Conservation (phyloP, 192 early-diverging fungal genomes). For the Kappamyces sp. region DNA sequence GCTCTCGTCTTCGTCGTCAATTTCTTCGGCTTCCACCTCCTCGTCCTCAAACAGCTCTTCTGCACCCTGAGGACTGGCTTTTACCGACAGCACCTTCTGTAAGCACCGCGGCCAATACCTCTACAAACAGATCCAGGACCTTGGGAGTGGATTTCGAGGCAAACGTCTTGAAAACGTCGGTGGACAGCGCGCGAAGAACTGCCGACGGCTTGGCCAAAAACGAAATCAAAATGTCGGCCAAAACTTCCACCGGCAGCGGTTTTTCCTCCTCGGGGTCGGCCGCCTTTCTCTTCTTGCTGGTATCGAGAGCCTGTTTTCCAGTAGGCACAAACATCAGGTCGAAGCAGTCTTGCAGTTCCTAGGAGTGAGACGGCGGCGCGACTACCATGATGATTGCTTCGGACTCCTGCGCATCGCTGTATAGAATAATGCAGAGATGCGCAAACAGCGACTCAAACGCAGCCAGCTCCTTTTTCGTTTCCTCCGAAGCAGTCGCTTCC, state of each 20-base stretch:
- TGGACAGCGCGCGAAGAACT: conserved; percentile 65
- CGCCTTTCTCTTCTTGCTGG: conserved; percentile 27
- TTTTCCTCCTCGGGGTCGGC: conserved; percentile 52
- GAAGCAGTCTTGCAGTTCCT: conserved; percentile 73
- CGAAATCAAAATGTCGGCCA: conserved; percentile 85
- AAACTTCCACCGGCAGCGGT: conserved; percentile 81
- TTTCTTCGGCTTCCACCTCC: conserved; percentile 43
- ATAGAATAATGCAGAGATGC: conserved; percentile 24
- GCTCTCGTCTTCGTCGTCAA: conserved; percentile 34
- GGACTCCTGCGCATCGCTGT: conserved; percentile 60
- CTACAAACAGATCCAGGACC: conserved; percentile 68
- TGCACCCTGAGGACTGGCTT: conserved; percentile 49
- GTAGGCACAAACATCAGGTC: conserved; percentile 53
- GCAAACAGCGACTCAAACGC: conserved; percentile 71
- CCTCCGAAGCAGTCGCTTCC: background rate
- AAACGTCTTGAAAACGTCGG: conserved; percentile 82
- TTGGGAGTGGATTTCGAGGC: conserved; percentile 66
- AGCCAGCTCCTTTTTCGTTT: conserved; percentile 23
- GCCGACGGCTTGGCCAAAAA: conserved; percentile 81
- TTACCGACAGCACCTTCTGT: conserved; percentile 40
- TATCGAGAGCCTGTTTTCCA: conserved; percentile 36
- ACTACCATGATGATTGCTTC: conserved; percentile 42
- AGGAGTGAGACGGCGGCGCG: conserved; percentile 5
- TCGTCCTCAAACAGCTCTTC: conserved; percentile 55
- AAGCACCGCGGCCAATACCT: conserved; percentile 40